A percentile compares a stretch with the other conserved stretches of the same genome.
Evolutionary conservation across 2,329 filamentous ascomycete genomes (phyloP).

Genomic region (Biscogniauxia sp.): DNA sequence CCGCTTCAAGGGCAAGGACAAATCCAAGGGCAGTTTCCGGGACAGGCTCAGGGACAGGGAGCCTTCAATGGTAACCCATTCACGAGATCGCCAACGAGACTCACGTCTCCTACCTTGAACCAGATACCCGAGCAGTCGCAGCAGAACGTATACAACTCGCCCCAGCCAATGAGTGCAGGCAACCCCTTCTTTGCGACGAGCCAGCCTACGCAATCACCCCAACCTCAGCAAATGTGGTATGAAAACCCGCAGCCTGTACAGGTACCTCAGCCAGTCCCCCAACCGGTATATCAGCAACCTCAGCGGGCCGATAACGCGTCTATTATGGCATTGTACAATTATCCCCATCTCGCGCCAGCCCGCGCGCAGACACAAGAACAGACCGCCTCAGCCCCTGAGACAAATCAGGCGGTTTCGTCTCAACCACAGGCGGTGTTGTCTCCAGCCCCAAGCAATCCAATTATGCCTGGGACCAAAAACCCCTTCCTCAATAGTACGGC

Average conservation of each 20-base stretch:
- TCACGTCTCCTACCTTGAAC: slow-evolving; percentile 31
- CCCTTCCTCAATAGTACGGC: slow-evolving; percentile 49
- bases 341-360: slow-evolving; percentile 49
- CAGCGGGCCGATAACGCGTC: slow-evolving; percentile 65
- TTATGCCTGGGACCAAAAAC: slow-evolving; percentile 48
- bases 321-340: slow-evolving; percentile 73
- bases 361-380: slow-evolving; percentile 31
- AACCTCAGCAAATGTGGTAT: slow-evolving; percentile 19
- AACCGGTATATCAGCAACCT: slow-evolving; percentile 37
- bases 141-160: slow-evolving; percentile 34
- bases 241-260: slow-evolving; percentile 20
- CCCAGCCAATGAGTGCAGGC: slow-evolving; percentile 28
- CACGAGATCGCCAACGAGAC: slow-evolving; percentile 30
- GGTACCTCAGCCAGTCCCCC: slow-evolving; percentile 27
- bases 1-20: slow-evolving; percentile 18
- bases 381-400: slow-evolving; percentile 22
- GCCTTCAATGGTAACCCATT: slow-evolving; percentile 31
- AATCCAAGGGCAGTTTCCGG: not conserved
- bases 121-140: slow-evolving; percentile 37
- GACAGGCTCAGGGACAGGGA: slow-evolving; percentile 16
- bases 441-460: slow-evolving; percentile 30
- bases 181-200: slow-evolving; percentile 36
- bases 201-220: slow-evolving; percentile 27
- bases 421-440: slow-evolving; percentile 26
- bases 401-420: slow-evolving; percentile 24